phyloP scores from a whole-genome alignment of 371 early-diverging fungal genomes.

The Rhizopus arrhizus region DNA sequence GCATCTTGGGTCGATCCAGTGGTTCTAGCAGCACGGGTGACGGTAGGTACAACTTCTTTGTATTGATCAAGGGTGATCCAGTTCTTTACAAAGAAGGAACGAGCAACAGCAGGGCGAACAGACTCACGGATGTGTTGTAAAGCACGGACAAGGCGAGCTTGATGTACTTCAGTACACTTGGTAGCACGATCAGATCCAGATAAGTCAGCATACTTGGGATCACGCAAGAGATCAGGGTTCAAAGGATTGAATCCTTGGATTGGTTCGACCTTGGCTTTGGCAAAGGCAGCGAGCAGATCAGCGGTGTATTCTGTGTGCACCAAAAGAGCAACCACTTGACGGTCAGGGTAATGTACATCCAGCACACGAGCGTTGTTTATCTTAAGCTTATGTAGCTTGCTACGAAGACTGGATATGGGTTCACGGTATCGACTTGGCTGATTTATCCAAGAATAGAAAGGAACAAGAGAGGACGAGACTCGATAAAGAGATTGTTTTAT shows the following conservation, averaged over 20 bases:
- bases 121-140: neutral
- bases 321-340: constrained; percentile 4
- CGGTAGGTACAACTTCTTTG: too few species aligned
- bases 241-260: neutral
- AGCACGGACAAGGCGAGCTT: neutral
- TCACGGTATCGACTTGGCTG: constrained; percentile 1
- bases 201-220: neutral
- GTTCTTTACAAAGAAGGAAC: neutral
- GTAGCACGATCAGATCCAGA: neutral
- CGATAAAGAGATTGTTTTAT: too few species aligned
- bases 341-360: constrained; percentile 9
- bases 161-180: neutral
- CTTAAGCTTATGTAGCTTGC: neutral
- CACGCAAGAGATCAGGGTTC: neutral
- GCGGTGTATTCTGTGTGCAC: neutral
- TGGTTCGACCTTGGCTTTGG: neutral
- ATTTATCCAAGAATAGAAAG: too few species aligned
- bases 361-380: neutral
- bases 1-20: too few species aligned
- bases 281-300: neutral
- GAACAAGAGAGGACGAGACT: too few species aligned
- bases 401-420: neutral
- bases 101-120: neutral
- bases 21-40: too few species aligned
- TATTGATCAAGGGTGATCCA: constrained; percentile 1